Evolutionary conservation across 257 asterid genomes (phyloP), one percentile per base, ranked within the genome.

Genomic region (Jasminum sambac): DNA sequence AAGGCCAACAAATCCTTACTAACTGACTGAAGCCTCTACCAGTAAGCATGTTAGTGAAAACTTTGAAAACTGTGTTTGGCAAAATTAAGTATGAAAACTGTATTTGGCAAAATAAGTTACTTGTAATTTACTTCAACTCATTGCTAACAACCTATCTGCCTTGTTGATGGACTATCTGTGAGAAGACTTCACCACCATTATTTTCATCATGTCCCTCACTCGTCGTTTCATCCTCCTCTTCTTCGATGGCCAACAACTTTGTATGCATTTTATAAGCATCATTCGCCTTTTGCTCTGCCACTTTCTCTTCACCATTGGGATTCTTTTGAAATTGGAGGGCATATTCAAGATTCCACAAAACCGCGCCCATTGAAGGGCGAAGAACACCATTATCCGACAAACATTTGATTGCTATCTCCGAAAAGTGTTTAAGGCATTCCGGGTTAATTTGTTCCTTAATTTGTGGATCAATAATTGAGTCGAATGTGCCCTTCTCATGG

Each of bases 291-390:
- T 71, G 71, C 65, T 79, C 78, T 0, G 80, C 86, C 12, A 46
- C 69, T 12, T 23, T 2, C 17, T 17, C 46, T 13, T 81, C 72
- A 4, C 70, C 79, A 36, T 73, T 78, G 10, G 81, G 83, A 71
- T 80, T 76, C 37, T 9, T 58, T 70, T 80, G 80, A 6, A 83
- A 26, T 21, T 83, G 87, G 38, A 59, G 57, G 1, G 76, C 70
- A 13, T 68, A 78, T 52, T 83, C 87, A 23, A 83, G 87, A 71
- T 78, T 73, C 87, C 85, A 80, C 43, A 83, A 19, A 0, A 83
- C 82, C 8, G 80, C 48, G 0, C 87, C 87, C 85, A 83, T 77
- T 10, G 87, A 61, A 48, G 87, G 87, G 42, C 87, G 83, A 41
- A 62, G 58, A 16, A 37, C 63, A 16, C 87, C 85, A 4, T 75